These are phyloP conservation scores for Epicoccum sorghinum DNA, from an alignment of 2,329 filamentous ascomycete species.

Conservation along the genomic window DNA sequence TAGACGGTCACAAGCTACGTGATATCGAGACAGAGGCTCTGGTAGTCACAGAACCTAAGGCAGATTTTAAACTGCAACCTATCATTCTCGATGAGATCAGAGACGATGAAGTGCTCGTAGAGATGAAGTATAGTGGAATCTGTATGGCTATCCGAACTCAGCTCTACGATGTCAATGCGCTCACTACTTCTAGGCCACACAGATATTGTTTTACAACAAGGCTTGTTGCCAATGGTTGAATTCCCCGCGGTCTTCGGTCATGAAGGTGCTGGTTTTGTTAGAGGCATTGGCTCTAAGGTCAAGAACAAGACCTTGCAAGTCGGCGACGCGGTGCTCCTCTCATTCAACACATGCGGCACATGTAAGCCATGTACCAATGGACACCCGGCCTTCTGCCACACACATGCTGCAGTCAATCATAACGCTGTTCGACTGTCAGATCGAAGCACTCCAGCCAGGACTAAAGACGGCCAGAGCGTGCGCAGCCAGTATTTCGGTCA, in stretches of 20 bases:
- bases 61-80: conserved; percentile 9
- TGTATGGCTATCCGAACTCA: conserved; percentile 36
- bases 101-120: conserved; percentile 58
- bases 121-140: conserved; percentile 60
- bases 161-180: not conserved
- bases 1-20: not conserved
- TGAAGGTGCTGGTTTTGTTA: conserved; percentile 45
- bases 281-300: conserved; percentile 7
- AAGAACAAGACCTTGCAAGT: conserved; percentile 25
- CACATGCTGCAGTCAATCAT: conserved; percentile 55
- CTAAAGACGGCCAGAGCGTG: not conserved
- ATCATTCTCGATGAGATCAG: conserved; percentile 12
- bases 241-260: conserved; percentile 58
- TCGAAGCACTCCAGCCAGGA: conserved; percentile 6
- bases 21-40: conserved; percentile 10
- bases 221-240: conserved; percentile 27
- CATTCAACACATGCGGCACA: conserved; percentile 52
- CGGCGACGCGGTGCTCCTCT: conserved; percentile 54
- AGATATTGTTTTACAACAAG: conserved; percentile 54
- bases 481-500: conserved; percentile 24
- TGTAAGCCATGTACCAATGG: conserved; percentile 56
- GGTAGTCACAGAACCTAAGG: conserved; percentile 9
- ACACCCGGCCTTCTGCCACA: conserved; percentile 54
- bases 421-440: conserved; percentile 26
- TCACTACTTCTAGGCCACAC: conserved; percentile 48